Percentiles rank a stretch among this genome's conserved stretches.
phyloP scores from a whole-genome alignment of 2,329 filamentous ascomycete species.

The Decorospora gaudefroyi region DNA sequence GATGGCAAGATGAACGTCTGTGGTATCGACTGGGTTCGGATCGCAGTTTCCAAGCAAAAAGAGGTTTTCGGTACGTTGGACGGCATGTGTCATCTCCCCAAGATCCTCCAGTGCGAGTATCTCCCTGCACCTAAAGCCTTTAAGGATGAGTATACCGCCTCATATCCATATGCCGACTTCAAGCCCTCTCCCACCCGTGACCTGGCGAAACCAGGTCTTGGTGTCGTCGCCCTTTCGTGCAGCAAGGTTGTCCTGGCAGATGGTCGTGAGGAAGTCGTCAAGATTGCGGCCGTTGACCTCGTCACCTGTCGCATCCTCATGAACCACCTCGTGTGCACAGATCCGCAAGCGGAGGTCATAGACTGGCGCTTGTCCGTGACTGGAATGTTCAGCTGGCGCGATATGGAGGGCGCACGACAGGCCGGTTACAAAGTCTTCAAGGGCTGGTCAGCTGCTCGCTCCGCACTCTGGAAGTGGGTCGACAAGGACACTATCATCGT shows the following conservation, averaged over 20 bases:
- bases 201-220: slow-evolving; percentile 16
- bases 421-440: slow-evolving; percentile 41
- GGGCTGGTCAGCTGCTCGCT: slow-evolving; percentile 40
- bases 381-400: slow-evolving; percentile 28
- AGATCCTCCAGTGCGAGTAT: slow-evolving; percentile 34
- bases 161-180: slow-evolving; percentile 30
- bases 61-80: slow-evolving; percentile 28
- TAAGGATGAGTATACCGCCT: slow-evolving; percentile 22
- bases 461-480: slow-evolving; percentile 37
- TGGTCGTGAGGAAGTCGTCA: slow-evolving; percentile 34
- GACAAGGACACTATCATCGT: slow-evolving; percentile 44
- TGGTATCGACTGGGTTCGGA: slow-evolving; percentile 34
- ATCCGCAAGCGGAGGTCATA: slow-evolving; percentile 23
- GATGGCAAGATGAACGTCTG: slow-evolving; percentile 31
- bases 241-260: slow-evolving; percentile 35
- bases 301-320: slow-evolving; percentile 39
- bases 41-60: slow-evolving; percentile 29
- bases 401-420: slow-evolving; percentile 35
- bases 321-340: slow-evolving; percentile 39
- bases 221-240: slow-evolving; percentile 34
- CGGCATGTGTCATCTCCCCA: slow-evolving; percentile 35
- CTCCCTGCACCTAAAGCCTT: slow-evolving; percentile 35
- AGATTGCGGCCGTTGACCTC: slow-evolving; percentile 42
- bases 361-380: slow-evolving; percentile 36
- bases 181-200: slow-evolving; percentile 22